Evolutionary conservation across 2,329 filamentous ascomycete species (phyloP).

Genomic region (Tolypocladium capitatum): DNA sequence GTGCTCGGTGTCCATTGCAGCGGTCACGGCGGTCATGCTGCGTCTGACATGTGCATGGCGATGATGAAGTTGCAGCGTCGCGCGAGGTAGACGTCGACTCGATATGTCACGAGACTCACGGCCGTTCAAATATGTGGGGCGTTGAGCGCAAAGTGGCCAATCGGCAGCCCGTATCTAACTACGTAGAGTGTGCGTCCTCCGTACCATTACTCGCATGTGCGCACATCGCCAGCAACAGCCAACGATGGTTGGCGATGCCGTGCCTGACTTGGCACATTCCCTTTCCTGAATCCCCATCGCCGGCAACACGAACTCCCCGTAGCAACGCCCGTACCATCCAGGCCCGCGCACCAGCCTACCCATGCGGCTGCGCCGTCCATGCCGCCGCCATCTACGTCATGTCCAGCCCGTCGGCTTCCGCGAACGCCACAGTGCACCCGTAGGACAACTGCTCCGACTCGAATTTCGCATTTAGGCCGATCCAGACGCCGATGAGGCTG

Average conservation of each 20-base stretch:
- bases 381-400: too few relatives aligned
- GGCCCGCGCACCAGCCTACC: background rate
- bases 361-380: too few relatives aligned
- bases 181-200: too few relatives aligned
- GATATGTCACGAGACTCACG: too few relatives aligned
- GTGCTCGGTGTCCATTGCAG: background rate
- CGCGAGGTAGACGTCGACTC: too few relatives aligned
- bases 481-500: conserved; percentile 23
- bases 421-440: background rate
- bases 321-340: too few relatives aligned
- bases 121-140: background rate
- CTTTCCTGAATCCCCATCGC: background rate
- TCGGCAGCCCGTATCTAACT: background rate
- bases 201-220: background rate
- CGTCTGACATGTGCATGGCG: background rate
- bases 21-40: background rate
- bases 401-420: background rate
- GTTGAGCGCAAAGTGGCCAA: conserved; percentile 1
- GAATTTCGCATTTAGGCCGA: conserved; percentile 2
- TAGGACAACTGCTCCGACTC: background rate
- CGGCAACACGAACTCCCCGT: too few relatives aligned
- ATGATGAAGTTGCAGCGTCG: too few relatives aligned
- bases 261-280: background rate
- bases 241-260: background rate
- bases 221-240: background rate